A percentile compares a stretch with the other conserved stretches of the same genome.
phyloP scores from a whole-genome alignment of 2,329 filamentous ascomycete genomes.

The Botrytis sinoallii region DNA sequence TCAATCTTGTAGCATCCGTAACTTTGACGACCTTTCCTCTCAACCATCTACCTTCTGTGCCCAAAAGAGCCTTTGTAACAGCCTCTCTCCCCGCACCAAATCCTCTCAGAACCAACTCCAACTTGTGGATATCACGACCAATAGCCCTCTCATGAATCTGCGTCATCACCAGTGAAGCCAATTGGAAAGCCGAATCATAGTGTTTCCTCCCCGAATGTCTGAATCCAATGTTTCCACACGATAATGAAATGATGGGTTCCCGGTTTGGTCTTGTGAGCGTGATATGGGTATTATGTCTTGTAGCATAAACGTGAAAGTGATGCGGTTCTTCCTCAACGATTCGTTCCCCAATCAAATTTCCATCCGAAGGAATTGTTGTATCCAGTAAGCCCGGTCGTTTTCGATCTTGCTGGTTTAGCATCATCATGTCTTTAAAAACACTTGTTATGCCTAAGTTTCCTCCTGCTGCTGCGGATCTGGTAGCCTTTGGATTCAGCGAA shows the following conservation, averaged over 20 bases:
- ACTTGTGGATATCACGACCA: constrained; percentile 67
- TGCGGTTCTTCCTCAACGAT: constrained; percentile 58
- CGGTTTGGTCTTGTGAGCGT: constrained; percentile 82
- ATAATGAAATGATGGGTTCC: constrained; percentile 74
- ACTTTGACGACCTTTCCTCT: constrained; percentile 74
- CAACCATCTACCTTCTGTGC: constrained; percentile 75
- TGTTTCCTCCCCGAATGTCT: constrained; percentile 73
- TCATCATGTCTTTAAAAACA: constrained; percentile 4
- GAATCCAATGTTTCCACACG: constrained; percentile 89
- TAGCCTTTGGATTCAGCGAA: constrained; percentile 16
- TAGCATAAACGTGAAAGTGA: constrained; percentile 81
- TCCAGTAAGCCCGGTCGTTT: neutral
- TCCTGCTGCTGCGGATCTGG: neutral
- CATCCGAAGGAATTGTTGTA: constrained; percentile 3
- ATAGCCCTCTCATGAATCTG: constrained; percentile 80
- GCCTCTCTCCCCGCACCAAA: constrained; percentile 88
- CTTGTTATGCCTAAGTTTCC: neutral
- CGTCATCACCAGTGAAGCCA: constrained; percentile 78
- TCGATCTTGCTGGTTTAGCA: neutral
- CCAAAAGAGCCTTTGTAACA: constrained; percentile 82
- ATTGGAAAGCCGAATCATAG: constrained; percentile 91
- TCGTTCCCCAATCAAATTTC: constrained; percentile 29
- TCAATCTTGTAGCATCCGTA: constrained; percentile 82
- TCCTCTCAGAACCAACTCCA: constrained; percentile 81
- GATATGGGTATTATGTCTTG: constrained; percentile 94